These are phyloP conservation scores for Scopulariopsis brevicaulis DNA, from an alignment of 2,329 filamentous ascomycete species.

Conservation along the genomic window DNA sequence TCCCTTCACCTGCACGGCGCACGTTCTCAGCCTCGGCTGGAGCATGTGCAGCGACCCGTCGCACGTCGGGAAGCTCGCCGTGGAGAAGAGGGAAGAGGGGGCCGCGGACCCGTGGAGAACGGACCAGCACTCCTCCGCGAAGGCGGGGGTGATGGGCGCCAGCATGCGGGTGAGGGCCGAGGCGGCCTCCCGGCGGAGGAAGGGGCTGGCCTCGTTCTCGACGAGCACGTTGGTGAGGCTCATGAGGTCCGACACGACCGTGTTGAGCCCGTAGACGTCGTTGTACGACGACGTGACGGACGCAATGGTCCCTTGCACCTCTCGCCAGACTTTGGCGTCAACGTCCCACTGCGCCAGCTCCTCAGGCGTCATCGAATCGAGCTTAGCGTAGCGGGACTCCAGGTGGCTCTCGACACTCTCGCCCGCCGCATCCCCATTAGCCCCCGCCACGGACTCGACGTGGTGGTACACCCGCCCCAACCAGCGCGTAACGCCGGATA, in stretches of 20 bases:
- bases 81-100: constrained; percentile 25
- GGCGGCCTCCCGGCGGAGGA: constrained; percentile 36
- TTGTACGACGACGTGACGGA: constrained; percentile 59
- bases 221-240: constrained; percentile 61
- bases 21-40: constrained; percentile 36
- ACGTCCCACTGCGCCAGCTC: constrained; percentile 29
- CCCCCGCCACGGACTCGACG: constrained; percentile 20
- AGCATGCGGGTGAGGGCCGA: constrained; percentile 57
- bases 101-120: constrained; percentile 24
- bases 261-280: constrained; percentile 69
- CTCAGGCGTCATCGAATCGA: constrained; percentile 17
- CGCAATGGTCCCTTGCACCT: constrained; percentile 54
- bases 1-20: constrained; percentile 72
- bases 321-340: constrained; percentile 45
- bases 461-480: constrained; percentile 55
- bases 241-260: constrained; percentile 73
- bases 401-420: constrained; percentile 13
- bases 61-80: constrained; percentile 45
- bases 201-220: constrained; percentile 26
- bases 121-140: constrained; percentile 73
- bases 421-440: constrained; percentile 15
- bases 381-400: constrained; percentile 15
- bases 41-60: constrained; percentile 38
- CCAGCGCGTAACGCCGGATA: constrained; percentile 74
- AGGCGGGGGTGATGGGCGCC: constrained; percentile 69